phyloP scores from a whole-genome alignment of 75 land plant species.

The Pinus albicaulis region DNA sequence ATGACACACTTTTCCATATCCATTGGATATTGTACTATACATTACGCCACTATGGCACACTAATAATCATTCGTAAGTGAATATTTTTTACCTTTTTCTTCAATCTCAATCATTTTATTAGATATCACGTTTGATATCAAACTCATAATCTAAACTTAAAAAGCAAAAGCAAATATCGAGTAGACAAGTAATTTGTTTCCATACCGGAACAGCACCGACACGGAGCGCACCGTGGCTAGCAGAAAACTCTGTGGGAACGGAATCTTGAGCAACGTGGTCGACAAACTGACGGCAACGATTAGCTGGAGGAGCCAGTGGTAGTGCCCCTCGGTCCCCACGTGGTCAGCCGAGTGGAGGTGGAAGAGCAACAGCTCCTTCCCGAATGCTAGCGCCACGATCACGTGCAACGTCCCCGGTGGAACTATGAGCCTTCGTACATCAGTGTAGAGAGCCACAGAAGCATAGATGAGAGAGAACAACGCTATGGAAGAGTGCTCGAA shows the following conservation, averaged over 20 bases:
- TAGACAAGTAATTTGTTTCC: too few relatives aligned
- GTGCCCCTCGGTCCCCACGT: constrained; percentile 64
- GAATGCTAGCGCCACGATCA: constrained; percentile 50
- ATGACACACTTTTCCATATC: too few relatives aligned
- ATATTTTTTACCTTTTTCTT: too few relatives aligned
- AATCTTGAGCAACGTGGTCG: constrained; percentile 27
- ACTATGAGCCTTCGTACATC: constrained; percentile 16
- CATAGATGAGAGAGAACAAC: constrained; percentile 54
- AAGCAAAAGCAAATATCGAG: too few relatives aligned
- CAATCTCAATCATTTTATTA: too few relatives aligned
- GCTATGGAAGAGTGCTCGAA: constrained; percentile 75
- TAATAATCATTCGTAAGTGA: too few relatives aligned
- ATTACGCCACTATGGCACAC: too few relatives aligned
- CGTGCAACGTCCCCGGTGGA: constrained; percentile 19
- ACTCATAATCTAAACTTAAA: too few relatives aligned
- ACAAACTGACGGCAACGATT: constrained; percentile 29
- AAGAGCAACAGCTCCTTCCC: constrained; percentile 61
- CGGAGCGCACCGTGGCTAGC: constrained; percentile 44
- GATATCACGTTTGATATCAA: too few relatives aligned
- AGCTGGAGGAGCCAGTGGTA: constrained; percentile 87
- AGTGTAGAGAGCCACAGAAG: constrained; percentile 36
- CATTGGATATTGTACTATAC: too few relatives aligned
- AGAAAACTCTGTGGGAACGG: constrained; percentile 24
- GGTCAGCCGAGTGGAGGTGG: constrained; percentile 82
- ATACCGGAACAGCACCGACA: constrained; percentile 37